Evolutionary conservation across 805 yeast species (phyloP).

Genomic region (Wickerhamiella siamensis): DNA sequence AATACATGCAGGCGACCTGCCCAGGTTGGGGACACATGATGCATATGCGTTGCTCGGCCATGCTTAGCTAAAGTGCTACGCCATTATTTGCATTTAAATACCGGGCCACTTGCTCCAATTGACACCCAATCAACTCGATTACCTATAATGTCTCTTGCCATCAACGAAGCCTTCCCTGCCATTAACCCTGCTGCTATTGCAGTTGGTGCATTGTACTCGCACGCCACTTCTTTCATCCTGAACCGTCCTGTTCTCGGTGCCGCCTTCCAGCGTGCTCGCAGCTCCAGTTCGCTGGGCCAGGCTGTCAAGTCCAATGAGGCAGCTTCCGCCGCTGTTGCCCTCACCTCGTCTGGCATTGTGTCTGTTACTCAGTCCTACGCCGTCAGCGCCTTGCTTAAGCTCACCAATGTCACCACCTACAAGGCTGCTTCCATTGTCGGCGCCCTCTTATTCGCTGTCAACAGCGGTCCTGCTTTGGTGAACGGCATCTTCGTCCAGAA

Average conservation of each 20-base stretch:
- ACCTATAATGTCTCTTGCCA: constrained; percentile 14
- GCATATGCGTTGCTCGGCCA: not conserved
- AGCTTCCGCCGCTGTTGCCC: constrained; percentile 24
- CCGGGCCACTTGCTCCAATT: too few relatives aligned
- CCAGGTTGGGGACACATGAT: not conserved
- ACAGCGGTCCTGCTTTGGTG: constrained; percentile 25
- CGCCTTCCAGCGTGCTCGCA: constrained; percentile 26
- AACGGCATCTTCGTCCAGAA: constrained; percentile 24
- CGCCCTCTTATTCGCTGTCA: constrained; percentile 25
- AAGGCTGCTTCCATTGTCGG: constrained; percentile 30
- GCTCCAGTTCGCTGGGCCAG: constrained; percentile 24
- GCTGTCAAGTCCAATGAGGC: constrained; percentile 26
- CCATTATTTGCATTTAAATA: not conserved
- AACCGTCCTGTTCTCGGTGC: constrained; percentile 29
- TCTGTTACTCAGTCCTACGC: constrained; percentile 30
- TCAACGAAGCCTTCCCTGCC: constrained; percentile 16
- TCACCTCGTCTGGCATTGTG: constrained; percentile 24
- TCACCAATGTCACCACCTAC: constrained; percentile 26
- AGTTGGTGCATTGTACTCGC: constrained; percentile 28
- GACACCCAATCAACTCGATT: not conserved
- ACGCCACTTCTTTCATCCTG: constrained; percentile 24
- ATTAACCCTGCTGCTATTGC: constrained; percentile 24
- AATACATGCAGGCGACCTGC: not conserved
- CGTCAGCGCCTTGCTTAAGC: constrained; percentile 27
- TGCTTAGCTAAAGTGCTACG: not conserved